These are phyloP conservation scores for Malus hybrid DNA, from an alignment of 331 rosid genomes.

Conservation along the genomic window DNA sequence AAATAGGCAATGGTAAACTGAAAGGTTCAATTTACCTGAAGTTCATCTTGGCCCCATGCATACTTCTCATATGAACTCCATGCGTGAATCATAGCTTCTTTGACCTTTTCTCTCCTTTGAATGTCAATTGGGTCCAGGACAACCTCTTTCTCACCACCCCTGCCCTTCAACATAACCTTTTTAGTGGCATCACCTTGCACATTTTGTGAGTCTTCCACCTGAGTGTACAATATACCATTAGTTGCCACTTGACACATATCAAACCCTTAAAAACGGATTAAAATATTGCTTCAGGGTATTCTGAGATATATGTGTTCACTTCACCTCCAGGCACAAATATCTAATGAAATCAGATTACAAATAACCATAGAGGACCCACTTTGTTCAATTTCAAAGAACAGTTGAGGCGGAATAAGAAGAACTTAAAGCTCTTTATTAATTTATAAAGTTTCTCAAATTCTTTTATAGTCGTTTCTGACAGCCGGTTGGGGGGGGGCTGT, in stretches of 20 bases:
- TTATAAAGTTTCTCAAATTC: neutral
- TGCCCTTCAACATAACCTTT: conserved; percentile 6
- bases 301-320: neutral
- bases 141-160: conserved; percentile 24
- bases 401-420: neutral
- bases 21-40: conserved; percentile 51
- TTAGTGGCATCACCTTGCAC: conserved; percentile 9
- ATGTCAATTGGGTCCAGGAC: conserved; percentile 51
- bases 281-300: neutral
- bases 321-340: neutral
- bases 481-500: no score
- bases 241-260: neutral
- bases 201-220: conserved; percentile 62
- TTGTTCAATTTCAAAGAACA: neutral
- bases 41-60: conserved; percentile 98
- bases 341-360: neutral
- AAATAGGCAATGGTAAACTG: neutral
- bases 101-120: conserved; percentile 68
- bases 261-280: neutral
- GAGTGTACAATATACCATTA: conserved; percentile 16
- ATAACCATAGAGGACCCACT: neutral
- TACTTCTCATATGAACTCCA: conserved; percentile 88
- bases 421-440: neutral
- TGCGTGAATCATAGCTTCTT: conserved; percentile 90
- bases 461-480: neutral